Percentiles rank a stretch among this genome's conserved stretches.
Conservation (phyloP, 108 stramenopile species). For the Cyclostephanos invisitatus region DNA sequence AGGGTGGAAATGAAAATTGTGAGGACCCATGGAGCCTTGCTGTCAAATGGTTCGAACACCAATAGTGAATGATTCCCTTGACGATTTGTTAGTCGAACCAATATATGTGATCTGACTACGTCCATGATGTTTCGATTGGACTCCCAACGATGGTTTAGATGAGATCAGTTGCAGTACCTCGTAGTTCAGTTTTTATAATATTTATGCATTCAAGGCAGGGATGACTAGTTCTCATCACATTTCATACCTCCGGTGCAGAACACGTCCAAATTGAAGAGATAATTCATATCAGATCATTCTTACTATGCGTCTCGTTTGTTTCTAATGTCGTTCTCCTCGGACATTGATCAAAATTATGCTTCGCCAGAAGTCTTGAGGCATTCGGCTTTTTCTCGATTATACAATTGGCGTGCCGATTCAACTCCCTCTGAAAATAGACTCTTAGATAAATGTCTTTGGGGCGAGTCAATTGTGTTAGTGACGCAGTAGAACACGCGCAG, state of each 20-base stretch:
- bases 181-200: neutral
- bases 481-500: neutral
- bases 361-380: neutral
- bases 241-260: neutral
- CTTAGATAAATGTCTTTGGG: neutral
- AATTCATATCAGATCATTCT: neutral
- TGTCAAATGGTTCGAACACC: neutral
- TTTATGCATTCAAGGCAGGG: neutral
- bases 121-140: neutral
- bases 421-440: neutral
- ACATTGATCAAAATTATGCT: neutral
- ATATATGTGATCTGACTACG: neutral
- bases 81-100: neutral
- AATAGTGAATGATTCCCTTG: too few species aligned
- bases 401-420: neutral
- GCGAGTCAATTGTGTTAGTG: neutral
- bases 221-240: neutral
- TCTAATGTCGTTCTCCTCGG: neutral
- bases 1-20: too few species aligned
- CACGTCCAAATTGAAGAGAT: too few species aligned
- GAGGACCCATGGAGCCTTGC: neutral
- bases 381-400: neutral
- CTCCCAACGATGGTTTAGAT: neutral
- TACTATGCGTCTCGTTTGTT: neutral
- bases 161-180: neutral